Base-by-base conservation (phyloP, 805 yeast genomes). In the Naumovozyma castellii region DNA sequence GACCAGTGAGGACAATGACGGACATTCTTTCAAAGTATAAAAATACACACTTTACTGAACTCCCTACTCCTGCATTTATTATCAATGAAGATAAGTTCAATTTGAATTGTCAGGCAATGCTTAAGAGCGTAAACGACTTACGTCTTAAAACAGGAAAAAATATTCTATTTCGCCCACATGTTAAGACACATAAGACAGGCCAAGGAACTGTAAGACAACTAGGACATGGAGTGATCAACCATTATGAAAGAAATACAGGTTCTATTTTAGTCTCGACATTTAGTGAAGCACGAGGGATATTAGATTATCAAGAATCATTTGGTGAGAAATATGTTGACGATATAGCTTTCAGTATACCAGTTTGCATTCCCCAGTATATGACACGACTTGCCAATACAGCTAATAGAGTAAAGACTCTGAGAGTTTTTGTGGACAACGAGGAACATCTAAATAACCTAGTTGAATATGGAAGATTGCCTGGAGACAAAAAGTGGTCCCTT, bases 171-270 rank as follows among this genome's bases (percentile, higher is more conserved):
- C 66, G 94, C 43, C 80, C 83, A 3, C 87, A 82, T 54, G 76
- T 83, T 17, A 83, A 83, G 57, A 84, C 92, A 0, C 87, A 80
- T 56, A 83, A 84, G 56, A 71, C 83, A 1, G 46, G 66, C 8
- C 81, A 78, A 47, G 87, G 84, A 5, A 64, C 77, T 2, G 49
- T 57, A 17, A 55, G 72, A 32, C 83, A 79, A 59, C 54, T 79
- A 53, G 80, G 75, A 1, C 50, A 65, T 36, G 71, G 69, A 4
- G 36, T 48, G 10, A 50, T 50, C 2, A 62, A 67, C 1, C n/a
- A n/a, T n/a, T n/a, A n/a, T n/a, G n/a, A n/a, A n/a, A 42, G 36
- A n/a, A 60, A 54, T 25, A 67, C 76, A 15, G 64, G 66, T 36
- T 66, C 71, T 35, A 68, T 81, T 19, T 76, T 83, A 3, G 84